A percentile compares a stretch with the other conserved stretches of the same genome.
Conservation (phyloP, 176 grass and related monocot species). For the Saccharum spontaneum region DNA sequence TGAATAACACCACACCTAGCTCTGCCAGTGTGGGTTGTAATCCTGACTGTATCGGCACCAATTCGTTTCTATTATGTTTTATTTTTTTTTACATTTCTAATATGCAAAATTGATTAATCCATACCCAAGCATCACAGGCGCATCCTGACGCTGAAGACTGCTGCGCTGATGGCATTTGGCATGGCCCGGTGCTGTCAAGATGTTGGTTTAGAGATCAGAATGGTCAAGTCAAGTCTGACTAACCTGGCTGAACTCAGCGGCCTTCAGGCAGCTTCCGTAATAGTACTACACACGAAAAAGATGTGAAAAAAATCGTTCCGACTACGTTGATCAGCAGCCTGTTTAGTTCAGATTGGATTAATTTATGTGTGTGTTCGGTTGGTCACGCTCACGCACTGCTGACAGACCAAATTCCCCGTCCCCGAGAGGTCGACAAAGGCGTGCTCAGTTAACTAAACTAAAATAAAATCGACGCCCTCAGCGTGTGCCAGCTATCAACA, state of each 20-base stretch:
- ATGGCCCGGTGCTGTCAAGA: not conserved
- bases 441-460: not conserved
- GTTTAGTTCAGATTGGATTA: not conserved
- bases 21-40: no score
- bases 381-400: not conserved
- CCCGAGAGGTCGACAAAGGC: not conserved
- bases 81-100: not conserved
- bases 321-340: not conserved
- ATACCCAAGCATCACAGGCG: no score
- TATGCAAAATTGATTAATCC: not conserved
- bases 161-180: no score
- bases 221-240: not conserved
- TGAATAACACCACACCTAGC: not conserved
- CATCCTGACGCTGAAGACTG: no score
- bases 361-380: not conserved
- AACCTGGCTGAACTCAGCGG: not conserved
- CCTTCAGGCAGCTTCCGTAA: not conserved
- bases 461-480: no score
- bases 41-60: no score
- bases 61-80: not conserved
- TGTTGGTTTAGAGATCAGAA: no score
- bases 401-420: no score
- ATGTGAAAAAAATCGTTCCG: not conserved
- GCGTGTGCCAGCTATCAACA: not conserved
- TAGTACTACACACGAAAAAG: not conserved